A percentile compares a stretch with the other conserved stretches of the same genome.
Conservation (phyloP, 805 yeast genomes). For the Pichia thaimueangensis region DNA sequence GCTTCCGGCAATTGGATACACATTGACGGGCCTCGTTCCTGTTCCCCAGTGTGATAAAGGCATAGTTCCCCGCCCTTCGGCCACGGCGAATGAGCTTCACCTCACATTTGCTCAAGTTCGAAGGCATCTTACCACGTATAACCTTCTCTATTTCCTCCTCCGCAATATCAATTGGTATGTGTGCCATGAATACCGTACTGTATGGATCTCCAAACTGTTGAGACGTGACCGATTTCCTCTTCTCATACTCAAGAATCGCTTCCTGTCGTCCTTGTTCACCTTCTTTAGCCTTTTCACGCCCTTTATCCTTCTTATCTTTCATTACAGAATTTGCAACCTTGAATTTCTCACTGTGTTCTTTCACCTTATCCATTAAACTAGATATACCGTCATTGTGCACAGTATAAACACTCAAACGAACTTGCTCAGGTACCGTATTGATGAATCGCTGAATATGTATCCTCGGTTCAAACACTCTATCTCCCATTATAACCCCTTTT, state of each 20-base stretch:
- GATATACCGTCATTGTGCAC: background rate
- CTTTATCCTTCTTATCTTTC: background rate
- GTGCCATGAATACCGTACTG: conserved; percentile 68
- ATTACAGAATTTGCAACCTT: too few relatives aligned
- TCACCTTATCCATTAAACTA: background rate
- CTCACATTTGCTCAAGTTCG: conserved; percentile 31
- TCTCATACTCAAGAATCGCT: conserved; percentile 2
- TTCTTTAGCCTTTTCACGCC: background rate
- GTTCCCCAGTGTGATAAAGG: background rate
- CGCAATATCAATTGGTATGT: conserved; percentile 57
- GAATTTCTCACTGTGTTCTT: background rate
- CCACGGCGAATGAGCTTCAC: background rate
- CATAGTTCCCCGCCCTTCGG: background rate
- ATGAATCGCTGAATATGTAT: conserved; percentile 2
- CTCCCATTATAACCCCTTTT: too few relatives aligned
- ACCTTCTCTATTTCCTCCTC: conserved; percentile 63
- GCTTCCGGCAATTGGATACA: background rate
- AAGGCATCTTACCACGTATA: conserved; percentile 69
- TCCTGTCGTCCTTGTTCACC: conserved; percentile 2
- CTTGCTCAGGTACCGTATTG: conserved; percentile 4
- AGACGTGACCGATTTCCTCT: background rate
- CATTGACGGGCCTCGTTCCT: conserved; percentile 29
- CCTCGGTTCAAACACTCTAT: background rate
- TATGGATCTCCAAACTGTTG: conserved; percentile 55
- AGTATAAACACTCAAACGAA: background rate